Evolutionary conservation across 495 filamentous ascomycete species (phyloP).

Genomic region (Corynascus novoguineensis): DNA sequence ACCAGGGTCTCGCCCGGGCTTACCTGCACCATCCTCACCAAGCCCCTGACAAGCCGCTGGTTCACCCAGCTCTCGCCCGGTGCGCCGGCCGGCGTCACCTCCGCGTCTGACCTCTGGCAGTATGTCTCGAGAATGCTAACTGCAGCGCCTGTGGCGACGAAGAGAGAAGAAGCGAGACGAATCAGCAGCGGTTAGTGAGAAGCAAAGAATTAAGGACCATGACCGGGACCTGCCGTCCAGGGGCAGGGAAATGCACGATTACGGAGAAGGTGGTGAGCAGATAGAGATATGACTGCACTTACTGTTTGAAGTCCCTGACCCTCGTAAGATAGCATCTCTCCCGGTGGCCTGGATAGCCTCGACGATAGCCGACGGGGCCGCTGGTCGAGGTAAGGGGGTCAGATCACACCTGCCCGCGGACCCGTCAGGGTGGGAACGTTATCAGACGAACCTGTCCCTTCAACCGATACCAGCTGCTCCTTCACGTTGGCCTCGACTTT

Average conservation of each 20-base stretch:
- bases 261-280: neutral
- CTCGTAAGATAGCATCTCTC: constrained; percentile 88
- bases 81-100: constrained; percentile 22
- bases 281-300: constrained; percentile 32
- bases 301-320: constrained; percentile 81
- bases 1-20: constrained; percentile 68
- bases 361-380: constrained; percentile 83
- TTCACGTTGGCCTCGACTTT: constrained; percentile 61
- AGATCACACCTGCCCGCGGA: neutral
- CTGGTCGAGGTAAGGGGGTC: constrained; percentile 31
- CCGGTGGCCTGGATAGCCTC: constrained; percentile 83
- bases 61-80: constrained; percentile 23
- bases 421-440: neutral
- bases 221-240: neutral
- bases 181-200: neutral
- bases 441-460: constrained; percentile 55
- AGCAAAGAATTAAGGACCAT: constrained; percentile 4
- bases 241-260: neutral
- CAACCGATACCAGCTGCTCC: constrained; percentile 62
- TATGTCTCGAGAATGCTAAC: constrained; percentile 97
- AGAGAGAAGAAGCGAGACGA: neutral
- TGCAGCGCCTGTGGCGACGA: constrained; percentile 60
- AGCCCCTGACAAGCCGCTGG: constrained; percentile 56
- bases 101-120: constrained; percentile 33
- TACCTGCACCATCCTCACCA: constrained; percentile 78